Conservation (phyloP, 2,329 filamentous ascomycete genomes). For the Talaromyces sp. region DNA sequence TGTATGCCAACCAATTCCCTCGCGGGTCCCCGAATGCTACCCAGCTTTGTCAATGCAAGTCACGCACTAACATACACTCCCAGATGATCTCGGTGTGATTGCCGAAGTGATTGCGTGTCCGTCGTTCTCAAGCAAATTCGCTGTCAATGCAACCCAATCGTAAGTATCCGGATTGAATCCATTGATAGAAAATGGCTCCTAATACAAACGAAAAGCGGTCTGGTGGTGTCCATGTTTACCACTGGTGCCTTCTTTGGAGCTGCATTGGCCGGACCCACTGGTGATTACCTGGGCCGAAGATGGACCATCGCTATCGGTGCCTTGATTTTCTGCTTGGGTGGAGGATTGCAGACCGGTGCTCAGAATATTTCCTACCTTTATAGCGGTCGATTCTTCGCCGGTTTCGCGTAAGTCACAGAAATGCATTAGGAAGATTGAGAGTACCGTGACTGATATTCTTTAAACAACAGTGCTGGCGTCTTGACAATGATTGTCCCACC, state of each 20-base stretch:
- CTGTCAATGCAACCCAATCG: slow-evolving; percentile 30
- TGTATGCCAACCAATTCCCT: slow-evolving; percentile 31
- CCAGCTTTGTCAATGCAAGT: background rate
- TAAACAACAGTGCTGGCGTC: slow-evolving; percentile 52
- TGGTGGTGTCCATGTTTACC: slow-evolving; percentile 75
- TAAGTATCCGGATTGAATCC: slow-evolving; percentile 20
- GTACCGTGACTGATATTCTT: slow-evolving; percentile 38
- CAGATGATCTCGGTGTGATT: slow-evolving; percentile 58
- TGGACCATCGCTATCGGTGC: slow-evolving; percentile 70
- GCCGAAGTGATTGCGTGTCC: slow-evolving; percentile 52
- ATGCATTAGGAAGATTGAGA: slow-evolving; percentile 25
- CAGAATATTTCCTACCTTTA: slow-evolving; percentile 60
- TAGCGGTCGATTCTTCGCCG: slow-evolving; percentile 66
- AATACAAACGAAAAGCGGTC: slow-evolving; percentile 44
- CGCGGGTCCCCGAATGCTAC: background rate
- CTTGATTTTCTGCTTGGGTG: slow-evolving; percentile 68
- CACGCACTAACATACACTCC: background rate
- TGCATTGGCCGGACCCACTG: slow-evolving; percentile 58
- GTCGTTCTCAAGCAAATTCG: slow-evolving; percentile 35
- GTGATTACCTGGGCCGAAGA: slow-evolving; percentile 65
- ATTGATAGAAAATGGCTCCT: background rate
- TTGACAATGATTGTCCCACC: slow-evolving; percentile 65
- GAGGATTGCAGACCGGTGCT: slow-evolving; percentile 69
- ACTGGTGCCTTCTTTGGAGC: slow-evolving; percentile 71
- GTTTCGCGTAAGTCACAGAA: slow-evolving; percentile 53